A percentile compares a stretch with the other conserved stretches of the same genome.
phyloP scores from a whole-genome alignment of 2,329 filamentous ascomycete genomes.

The Hymenoscyphus repandus region DNA sequence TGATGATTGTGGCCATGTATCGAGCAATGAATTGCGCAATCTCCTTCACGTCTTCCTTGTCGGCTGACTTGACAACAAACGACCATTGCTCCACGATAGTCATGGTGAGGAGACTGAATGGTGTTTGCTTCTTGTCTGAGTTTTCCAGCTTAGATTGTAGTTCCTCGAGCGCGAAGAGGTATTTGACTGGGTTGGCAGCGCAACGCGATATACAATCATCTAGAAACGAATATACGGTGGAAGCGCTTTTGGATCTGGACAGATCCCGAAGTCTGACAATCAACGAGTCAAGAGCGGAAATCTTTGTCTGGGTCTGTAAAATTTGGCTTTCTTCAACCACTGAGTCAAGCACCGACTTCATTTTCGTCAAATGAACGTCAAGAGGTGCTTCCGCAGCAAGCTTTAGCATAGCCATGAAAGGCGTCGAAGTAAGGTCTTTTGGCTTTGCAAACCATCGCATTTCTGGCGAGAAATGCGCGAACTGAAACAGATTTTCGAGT shows the following conservation, averaged over 20 bases:
- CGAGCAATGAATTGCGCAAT: conserved; percentile 54
- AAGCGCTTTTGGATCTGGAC: conserved; percentile 32
- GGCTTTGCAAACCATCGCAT: conserved; percentile 88
- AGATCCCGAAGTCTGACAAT: conserved; percentile 34
- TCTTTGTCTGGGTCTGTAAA: conserved; percentile 43
- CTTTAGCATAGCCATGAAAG: conserved; percentile 66
- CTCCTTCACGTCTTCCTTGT: conserved; percentile 37
- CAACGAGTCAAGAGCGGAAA: conserved; percentile 43
- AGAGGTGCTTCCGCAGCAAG: conserved; percentile 46
- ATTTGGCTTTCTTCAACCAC: conserved; percentile 63
- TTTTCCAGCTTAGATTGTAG: conserved; percentile 35
- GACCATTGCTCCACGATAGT: conserved; percentile 73
- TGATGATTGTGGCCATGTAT: conserved; percentile 50
- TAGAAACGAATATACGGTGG: conserved; percentile 61
- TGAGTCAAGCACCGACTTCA: conserved; percentile 51
- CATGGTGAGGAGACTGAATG: conserved; percentile 61
- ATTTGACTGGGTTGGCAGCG: conserved; percentile 73
- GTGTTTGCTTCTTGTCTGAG: conserved; percentile 28
- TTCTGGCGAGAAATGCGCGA: conserved; percentile 73
- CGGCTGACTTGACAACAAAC: conserved; percentile 53
- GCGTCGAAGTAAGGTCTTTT: conserved; percentile 58
- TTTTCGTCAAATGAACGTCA: conserved; percentile 44
- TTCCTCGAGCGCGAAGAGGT: conserved; percentile 65
- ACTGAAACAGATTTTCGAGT: conserved; percentile 73
- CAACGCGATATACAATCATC: conserved; percentile 79